Evolutionary conservation across 1,284 basidiomycete genomes (phyloP).

Genomic region (Tremellales sp.): DNA sequence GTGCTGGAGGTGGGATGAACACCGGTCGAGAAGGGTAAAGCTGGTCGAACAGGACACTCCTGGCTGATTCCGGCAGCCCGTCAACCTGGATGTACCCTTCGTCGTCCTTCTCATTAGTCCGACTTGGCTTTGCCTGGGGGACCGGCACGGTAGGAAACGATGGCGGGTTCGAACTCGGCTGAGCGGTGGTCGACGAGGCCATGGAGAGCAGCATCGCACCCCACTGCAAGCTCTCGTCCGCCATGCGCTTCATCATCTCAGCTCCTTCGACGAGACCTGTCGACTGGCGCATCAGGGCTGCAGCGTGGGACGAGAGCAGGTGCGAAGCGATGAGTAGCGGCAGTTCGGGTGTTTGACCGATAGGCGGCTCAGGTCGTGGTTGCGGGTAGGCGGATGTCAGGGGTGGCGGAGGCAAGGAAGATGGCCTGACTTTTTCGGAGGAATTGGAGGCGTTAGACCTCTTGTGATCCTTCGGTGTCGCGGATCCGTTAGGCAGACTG

Average conservation of each 20-base stretch:
- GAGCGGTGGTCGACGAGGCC: conserved; percentile 3
- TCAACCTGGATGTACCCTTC: too few species aligned
- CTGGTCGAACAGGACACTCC: too few species aligned
- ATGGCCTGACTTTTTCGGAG: too few species aligned
- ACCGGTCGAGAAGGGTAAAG: not conserved
- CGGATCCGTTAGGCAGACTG: not conserved
- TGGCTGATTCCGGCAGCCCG: too few species aligned
- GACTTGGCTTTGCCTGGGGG: too few species aligned
- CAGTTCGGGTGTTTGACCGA: conserved; percentile 7
- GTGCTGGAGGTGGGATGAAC: not conserved
- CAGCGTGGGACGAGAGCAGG: conserved; percentile 31
- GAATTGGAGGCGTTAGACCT: too few species aligned
- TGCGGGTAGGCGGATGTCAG: not conserved
- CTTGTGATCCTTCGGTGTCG: not conserved
- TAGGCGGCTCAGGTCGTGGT: conserved; percentile 5
- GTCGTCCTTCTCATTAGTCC: too few species aligned
- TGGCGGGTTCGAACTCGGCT: too few species aligned
- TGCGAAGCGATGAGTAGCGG: conserved; percentile 30
- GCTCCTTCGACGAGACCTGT: conserved; percentile 16
- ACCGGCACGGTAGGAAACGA: too few species aligned
- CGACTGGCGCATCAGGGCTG: conserved; percentile 25
- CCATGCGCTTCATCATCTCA: conserved; percentile 25
- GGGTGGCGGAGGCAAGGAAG: not conserved
- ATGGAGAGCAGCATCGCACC: conserved; percentile 21
- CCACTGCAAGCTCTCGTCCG: conserved; percentile 30